Base-by-base conservation (phyloP, 768 basidiomycete genomes). In the Suillus alpinus region DNA sequence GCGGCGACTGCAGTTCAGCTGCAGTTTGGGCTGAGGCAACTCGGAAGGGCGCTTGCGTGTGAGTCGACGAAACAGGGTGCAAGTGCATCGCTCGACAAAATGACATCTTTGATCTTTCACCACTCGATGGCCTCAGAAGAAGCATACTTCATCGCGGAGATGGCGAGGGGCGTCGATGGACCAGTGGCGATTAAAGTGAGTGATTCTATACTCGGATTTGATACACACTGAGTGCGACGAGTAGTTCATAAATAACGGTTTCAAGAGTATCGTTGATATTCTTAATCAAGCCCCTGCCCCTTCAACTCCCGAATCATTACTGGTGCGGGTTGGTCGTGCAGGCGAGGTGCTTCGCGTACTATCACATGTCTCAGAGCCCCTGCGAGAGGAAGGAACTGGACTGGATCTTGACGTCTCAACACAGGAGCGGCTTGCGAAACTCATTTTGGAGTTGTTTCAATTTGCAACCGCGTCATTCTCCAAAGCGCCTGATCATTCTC, bases 71-170 rank as follows among this genome's bases (percentile, higher is more conserved):
- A 77, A 62, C 74, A 80, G 59, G 77, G 78, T 12, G 87, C 88
- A n/a, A 81, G 82, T 43, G 78, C 79, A 16, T 85, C 83, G 56
- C 76, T 94, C 41, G 86, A 90, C 65, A 86, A 80, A 62, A 76
- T 93, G 53, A 86, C 86, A 0, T 77, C 81, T 6, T 83, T 84
- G 68, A 76, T 93, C 8, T 89, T 94, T 66, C 86, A 83, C 62
- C 85, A 89, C 61, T 86, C 85, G 9, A 86, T 91, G 73, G 85
- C 87, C 16, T 83, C 86, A 0, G 91, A 93, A 65, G 88, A 93
- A 71, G 91, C 90, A 0, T 89, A 87, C 63, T 90, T 92, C 65
- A 86, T 93, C 6, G 89, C 89, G n/a, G 88, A 91, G 69, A 89
- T 93, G 82, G 82, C 87, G 20, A 81, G 82, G 64, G 88, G 88